Conservation (phyloP, 2,329 filamentous ascomycete genomes). For the Trichoderma brevicompactum region DNA sequence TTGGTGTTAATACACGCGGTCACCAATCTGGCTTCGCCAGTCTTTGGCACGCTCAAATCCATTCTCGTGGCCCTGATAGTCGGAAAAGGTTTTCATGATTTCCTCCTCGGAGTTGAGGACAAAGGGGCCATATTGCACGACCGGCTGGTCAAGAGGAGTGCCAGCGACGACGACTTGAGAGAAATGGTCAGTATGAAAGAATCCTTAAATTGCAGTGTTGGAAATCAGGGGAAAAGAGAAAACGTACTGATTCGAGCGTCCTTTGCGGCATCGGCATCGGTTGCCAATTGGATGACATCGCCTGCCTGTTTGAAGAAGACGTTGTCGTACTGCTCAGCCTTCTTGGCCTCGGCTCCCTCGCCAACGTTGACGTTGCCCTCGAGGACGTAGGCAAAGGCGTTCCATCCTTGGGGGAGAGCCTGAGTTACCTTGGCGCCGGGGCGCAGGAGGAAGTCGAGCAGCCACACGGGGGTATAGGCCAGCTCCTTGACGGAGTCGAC, state of each 20-base stretch:
- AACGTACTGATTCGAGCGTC: conserved; percentile 54
- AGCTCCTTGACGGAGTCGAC: conserved; percentile 87
- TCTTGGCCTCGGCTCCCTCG: conserved; percentile 53
- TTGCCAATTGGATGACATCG: conserved; percentile 73
- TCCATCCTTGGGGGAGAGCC: conserved; percentile 78
- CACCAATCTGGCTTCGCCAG: conserved; percentile 88
- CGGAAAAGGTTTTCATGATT: conserved; percentile 75
- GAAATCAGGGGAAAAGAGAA: background rate
- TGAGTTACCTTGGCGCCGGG: conserved; percentile 81
- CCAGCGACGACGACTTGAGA: conserved; percentile 71
- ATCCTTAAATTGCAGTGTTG: background rate
- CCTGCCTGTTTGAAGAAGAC: conserved; percentile 84
- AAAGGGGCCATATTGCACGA: conserved; percentile 85
- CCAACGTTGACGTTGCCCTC: conserved; percentile 71
- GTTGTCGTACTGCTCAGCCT: conserved; percentile 77
- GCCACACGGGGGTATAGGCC: conserved; percentile 97
- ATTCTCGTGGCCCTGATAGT: conserved; percentile 73
- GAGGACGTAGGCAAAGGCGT: conserved; percentile 87
- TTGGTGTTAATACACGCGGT: conserved; percentile 58
- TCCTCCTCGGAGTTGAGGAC: conserved; percentile 74
- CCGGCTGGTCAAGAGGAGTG: conserved; percentile 75
- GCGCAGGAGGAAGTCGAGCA: conserved; percentile 79
- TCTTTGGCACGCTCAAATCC: conserved; percentile 79
- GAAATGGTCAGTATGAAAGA: background rate
- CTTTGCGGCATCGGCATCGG: conserved; percentile 66